Conservation (phyloP, 768 basidiomycete genomes). For the Russula lepida region DNA sequence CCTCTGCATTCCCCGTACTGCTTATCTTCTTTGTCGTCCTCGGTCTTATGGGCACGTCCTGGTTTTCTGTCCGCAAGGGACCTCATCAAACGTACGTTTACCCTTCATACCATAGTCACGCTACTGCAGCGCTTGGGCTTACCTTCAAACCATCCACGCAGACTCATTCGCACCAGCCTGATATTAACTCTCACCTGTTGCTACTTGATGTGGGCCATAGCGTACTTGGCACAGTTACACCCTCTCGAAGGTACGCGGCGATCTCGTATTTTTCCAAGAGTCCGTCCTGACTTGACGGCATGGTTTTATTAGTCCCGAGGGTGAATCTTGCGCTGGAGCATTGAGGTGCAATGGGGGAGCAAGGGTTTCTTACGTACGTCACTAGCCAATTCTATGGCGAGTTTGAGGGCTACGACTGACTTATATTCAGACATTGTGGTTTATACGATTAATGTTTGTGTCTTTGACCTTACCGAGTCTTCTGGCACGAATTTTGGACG, state of each 20-base stretch:
- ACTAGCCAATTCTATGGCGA: background rate
- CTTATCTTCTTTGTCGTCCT: conserved; percentile 56
- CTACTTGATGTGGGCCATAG: conserved; percentile 96
- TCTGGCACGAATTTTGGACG: too few species aligned
- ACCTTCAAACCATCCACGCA: conserved; percentile 26
- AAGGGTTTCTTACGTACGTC: background rate
- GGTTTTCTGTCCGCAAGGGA: conserved; percentile 74
- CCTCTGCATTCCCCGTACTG: conserved; percentile 60
- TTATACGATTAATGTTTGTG: too few species aligned
- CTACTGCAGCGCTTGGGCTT: background rate
- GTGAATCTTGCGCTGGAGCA: conserved; percentile 22
- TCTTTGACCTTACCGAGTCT: too few species aligned
- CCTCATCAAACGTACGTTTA: conserved; percentile 74
- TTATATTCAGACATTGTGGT: background rate
- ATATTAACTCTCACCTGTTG: conserved; percentile 74
- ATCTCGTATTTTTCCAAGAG: background rate
- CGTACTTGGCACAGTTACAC: conserved; percentile 92
- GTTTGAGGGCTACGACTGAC: background rate
- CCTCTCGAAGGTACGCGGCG: conserved; percentile 64
- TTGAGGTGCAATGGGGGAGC: conserved; percentile 3
- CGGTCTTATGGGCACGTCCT: conserved; percentile 55
- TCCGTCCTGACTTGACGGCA: background rate
- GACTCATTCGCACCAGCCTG: conserved; percentile 73
- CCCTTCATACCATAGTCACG: background rate
- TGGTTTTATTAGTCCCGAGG: conserved; percentile 1